phyloP scores from a whole-genome alignment of 805 yeast genomes.

The Tetrapisispora phaffii region DNA sequence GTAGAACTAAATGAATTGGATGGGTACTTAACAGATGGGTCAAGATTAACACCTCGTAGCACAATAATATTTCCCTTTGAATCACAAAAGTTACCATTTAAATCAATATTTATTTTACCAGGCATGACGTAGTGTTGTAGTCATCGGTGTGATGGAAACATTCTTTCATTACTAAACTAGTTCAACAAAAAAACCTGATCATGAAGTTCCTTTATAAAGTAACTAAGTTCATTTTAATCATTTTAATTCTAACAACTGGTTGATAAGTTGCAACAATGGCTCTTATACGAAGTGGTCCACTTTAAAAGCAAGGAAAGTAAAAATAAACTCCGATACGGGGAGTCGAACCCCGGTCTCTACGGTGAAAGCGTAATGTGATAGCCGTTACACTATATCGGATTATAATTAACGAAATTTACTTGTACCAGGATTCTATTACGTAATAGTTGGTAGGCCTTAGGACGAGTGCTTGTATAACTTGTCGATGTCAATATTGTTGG shows the following conservation, averaged over 20 bases:
- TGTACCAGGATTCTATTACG: no score
- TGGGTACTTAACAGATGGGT: constrained; percentile 67
- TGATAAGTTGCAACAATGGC: no score
- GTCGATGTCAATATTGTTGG: no score
- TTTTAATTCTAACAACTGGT: no score
- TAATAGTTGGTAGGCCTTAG: no score
- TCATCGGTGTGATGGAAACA: no score
- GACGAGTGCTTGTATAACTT: no score
- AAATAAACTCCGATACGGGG: constrained; percentile 26
- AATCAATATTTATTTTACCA: constrained; percentile 28
- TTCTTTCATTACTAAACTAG: no score
- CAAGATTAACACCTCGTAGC: constrained; percentile 74
- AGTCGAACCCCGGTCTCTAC: constrained; percentile 31
- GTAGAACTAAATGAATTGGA: constrained; percentile 39
- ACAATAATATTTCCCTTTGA: constrained; percentile 47
- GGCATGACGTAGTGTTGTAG: background rate
- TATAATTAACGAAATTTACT: no score
- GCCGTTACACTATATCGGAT: constrained; percentile 30
- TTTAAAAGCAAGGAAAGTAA: background rate
- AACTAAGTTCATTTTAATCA: no score
- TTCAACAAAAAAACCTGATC: no score
- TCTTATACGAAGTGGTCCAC: background rate
- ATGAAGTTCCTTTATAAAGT: no score
- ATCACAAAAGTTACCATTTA: constrained; percentile 50
- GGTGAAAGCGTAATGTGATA: constrained; percentile 30